Evolutionary conservation across 768 basidiomycete genomes (phyloP), one percentile per base, ranked within the genome.

Genomic region (Rhizopogon roseolus): DNA sequence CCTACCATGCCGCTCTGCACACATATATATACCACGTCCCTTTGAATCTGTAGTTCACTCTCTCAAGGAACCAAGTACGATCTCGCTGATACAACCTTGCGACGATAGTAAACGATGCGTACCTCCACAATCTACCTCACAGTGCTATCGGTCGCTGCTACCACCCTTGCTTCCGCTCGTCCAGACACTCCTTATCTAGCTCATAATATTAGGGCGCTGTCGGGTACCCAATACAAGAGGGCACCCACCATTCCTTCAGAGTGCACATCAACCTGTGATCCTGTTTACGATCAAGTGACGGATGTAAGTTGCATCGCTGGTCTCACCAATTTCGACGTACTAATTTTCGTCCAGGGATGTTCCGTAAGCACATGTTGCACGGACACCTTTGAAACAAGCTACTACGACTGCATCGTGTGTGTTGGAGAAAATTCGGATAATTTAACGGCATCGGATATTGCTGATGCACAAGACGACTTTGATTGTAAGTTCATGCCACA

Each of bases 401-500:
- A 74, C 59, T 77, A 69, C 63, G 62, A 71, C 42, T 81, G 79
- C 55, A 62, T 77, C 56, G 37, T 61, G 4, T 81, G 79, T 53
- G 61, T 73, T 25, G 74, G 68, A 22, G 22, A 22, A 9, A 27
- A 50, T 2, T 62, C 66, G 2, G 22, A 62, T 36, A 53, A 69
- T 41, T 48, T 58, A 5, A 52, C 41, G 17, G 22, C 22, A 22
- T 22, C 22, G 2, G 67, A 72, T 53, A 77, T 57, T 45, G 50
- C 66, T 7, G 13, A 52, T 1, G 59, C 64, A 0, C 75, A 77
- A 46, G 39, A 25, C 1, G 49, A 61, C 29, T 56, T 79, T 28
- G 71, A 77, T 54, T 44, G 77, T 76, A 54, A 56, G 72, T 57
- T 17, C 27, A 4, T 34, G 32, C 25, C 52, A 27, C 4, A 41